Conservation (phyloP, 352 stramenopile species). For the Pythium aristosporum region DNA sequence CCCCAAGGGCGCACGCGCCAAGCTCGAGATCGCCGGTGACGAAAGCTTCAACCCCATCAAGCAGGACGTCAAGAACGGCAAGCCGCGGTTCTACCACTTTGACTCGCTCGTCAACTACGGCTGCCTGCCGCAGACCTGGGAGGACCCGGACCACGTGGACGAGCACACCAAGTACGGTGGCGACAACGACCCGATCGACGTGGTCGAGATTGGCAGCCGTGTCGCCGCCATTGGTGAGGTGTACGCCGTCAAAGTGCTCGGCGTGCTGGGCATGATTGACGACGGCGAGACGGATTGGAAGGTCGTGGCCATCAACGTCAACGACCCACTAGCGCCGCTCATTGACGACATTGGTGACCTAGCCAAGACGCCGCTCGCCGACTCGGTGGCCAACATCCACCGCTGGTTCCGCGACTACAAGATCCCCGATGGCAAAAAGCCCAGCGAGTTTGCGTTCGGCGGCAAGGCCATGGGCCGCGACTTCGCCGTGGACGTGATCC, state of each 20-base stretch:
- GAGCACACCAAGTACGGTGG: conserved; percentile 88
- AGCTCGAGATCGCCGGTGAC: conserved; percentile 94
- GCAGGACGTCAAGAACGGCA: conserved; percentile 98
- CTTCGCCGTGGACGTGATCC: conserved; percentile 91
- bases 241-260: conserved; percentile 96
- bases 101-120: conserved; percentile 96
- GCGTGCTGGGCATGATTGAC: conserved; percentile 99
- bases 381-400: conserved; percentile 69
- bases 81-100: conserved; percentile 89
- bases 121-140: conserved; percentile 99
- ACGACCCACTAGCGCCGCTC: conserved; percentile 94
- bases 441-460: conserved; percentile 98
- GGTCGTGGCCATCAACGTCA: conserved; percentile 95
- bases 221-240: conserved; percentile 91
- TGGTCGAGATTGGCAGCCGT: conserved; percentile 96
- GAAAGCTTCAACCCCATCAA: conserved; percentile 94
- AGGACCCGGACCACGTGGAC: conserved; percentile 97
- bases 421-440: conserved; percentile 98
- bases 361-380: conserved; percentile 62
- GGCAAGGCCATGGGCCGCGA: conserved; percentile 87
- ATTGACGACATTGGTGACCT: conserved; percentile 94
- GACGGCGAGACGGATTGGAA: conserved; percentile 99
- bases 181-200: conserved; percentile 99
- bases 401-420: conserved; percentile 99
- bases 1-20: conserved; percentile 79